These are phyloP conservation scores for Myriosclerotinia scirpicola DNA, from an alignment of 2,329 filamentous ascomycete genomes.

Conservation along the genomic window DNA sequence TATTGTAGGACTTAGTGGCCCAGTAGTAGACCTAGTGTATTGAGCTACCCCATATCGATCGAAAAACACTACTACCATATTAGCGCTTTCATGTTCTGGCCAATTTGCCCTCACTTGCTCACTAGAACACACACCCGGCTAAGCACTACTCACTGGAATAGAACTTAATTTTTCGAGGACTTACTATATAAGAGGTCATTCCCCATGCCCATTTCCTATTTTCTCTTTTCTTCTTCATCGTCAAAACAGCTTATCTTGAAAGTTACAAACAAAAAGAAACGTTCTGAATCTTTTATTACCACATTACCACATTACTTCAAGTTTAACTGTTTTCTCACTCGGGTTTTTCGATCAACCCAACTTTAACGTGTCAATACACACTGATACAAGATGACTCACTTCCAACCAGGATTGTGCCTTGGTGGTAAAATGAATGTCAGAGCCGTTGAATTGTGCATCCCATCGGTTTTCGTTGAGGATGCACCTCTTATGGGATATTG, in stretches of 20 bases:
- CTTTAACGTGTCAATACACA: neutral
- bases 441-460: conserved; percentile 2
- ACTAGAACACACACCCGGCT: no score
- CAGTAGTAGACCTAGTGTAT: neutral
- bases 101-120: no score
- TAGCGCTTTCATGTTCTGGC: neutral
- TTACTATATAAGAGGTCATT: neutral
- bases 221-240: neutral
- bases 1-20: neutral
- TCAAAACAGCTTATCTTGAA: neutral
- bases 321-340: conserved; percentile 7
- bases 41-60: no score
- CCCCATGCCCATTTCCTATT: neutral
- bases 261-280: neutral
- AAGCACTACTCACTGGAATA: no score
- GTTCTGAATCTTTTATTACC: neutral
- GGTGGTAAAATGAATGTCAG: neutral
- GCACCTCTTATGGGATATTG: neutral
- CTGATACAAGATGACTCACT: conserved; percentile 4
- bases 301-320: neutral
- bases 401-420: conserved; percentile 2
- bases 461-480: conserved; percentile 3
- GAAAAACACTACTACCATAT: neutral
- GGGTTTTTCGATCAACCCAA: conserved; percentile 11
- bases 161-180: no score